phyloP scores from a whole-genome alignment of 768 basidiomycete genomes.

The Chiua virens region DNA sequence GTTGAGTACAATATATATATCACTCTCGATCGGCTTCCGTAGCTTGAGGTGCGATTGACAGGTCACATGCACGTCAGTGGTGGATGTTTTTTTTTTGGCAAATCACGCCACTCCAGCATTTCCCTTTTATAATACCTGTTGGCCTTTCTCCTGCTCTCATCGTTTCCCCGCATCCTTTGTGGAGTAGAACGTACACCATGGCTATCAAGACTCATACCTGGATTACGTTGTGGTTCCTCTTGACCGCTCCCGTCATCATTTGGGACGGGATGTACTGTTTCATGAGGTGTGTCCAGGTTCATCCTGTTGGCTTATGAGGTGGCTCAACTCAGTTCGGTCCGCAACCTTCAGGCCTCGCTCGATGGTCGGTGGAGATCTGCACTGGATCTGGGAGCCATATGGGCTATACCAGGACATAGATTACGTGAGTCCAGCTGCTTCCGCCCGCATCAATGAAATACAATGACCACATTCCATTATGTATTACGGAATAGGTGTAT shows the following conservation, averaged over 20 bases:
- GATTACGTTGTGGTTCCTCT: slow-evolving; percentile 68
- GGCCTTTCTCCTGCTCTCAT: too few species aligned
- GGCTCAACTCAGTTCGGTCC: not conserved
- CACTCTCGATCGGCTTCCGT: too few species aligned
- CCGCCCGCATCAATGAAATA: slow-evolving; percentile 18
- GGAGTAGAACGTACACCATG: slow-evolving; percentile 33
- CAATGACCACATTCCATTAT: slow-evolving; percentile 33
- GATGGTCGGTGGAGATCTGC: slow-evolving; percentile 83
- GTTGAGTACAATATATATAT: too few species aligned
- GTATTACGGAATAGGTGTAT: slow-evolving; percentile 55
- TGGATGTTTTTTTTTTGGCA: too few species aligned
- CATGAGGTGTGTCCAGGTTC: slow-evolving; percentile 49
- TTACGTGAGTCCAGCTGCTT: slow-evolving; percentile 29
- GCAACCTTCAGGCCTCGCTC: slow-evolving; percentile 66
- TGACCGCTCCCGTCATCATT: slow-evolving; percentile 50
- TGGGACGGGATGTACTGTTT: slow-evolving; percentile 88
- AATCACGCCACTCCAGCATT: too few species aligned
- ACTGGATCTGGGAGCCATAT: slow-evolving; percentile 92
- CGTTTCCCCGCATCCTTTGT: not conserved
- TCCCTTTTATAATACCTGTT: too few species aligned
- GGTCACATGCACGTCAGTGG: too few species aligned
- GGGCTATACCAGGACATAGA: slow-evolving; percentile 70
- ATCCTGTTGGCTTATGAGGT: too few species aligned
- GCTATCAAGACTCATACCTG: slow-evolving; percentile 52
- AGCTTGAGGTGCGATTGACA: too few species aligned